A percentile compares a stretch with the other conserved stretches of the same genome.
Conservation (phyloP, 2,329 filamentous ascomycete genomes). For the Ceratocystis harringtonii region DNA sequence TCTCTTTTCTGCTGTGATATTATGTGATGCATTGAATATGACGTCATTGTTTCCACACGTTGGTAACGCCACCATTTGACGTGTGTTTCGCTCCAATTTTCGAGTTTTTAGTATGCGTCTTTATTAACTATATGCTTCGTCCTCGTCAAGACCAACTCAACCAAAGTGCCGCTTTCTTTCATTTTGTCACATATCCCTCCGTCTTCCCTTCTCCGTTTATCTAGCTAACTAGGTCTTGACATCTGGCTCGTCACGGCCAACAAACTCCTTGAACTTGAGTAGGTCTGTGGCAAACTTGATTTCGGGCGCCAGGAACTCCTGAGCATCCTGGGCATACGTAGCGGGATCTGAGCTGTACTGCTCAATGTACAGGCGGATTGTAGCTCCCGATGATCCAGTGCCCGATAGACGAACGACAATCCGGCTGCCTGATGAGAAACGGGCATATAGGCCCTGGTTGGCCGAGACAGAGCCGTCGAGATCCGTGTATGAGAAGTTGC, state of each 20-base stretch:
- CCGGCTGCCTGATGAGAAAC: slow-evolving; percentile 86
- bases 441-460: slow-evolving; percentile 90
- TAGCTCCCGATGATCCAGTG: slow-evolving; percentile 87
- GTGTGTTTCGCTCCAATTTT: too few species aligned
- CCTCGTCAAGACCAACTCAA: background rate
- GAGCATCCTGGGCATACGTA: slow-evolving; percentile 67
- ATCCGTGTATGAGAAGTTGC: slow-evolving; percentile 96
- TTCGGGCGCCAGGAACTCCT: slow-evolving; percentile 85
- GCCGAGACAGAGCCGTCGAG: slow-evolving; percentile 92
- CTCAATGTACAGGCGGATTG: slow-evolving; percentile 93
- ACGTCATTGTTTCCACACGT: too few species aligned
- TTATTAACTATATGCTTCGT: background rate
- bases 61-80: too few species aligned
- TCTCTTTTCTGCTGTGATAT: background rate
- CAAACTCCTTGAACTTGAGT: slow-evolving; percentile 83
- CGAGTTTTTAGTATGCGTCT: too few species aligned
- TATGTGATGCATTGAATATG: too few species aligned
- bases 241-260: slow-evolving; percentile 84
- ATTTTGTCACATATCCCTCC: background rate
- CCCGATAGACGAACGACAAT: slow-evolving; percentile 91
- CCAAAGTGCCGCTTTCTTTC: slow-evolving; percentile 33
- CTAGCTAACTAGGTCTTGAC: slow-evolving; percentile 62
- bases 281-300: slow-evolving; percentile 72
- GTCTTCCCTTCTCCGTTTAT: background rate
- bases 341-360: slow-evolving; percentile 74